Evolutionary conservation across 2,329 filamentous ascomycete species (phyloP), one percentile per base, ranked within the genome.

Genomic region (Salinomyces thailandicus): DNA sequence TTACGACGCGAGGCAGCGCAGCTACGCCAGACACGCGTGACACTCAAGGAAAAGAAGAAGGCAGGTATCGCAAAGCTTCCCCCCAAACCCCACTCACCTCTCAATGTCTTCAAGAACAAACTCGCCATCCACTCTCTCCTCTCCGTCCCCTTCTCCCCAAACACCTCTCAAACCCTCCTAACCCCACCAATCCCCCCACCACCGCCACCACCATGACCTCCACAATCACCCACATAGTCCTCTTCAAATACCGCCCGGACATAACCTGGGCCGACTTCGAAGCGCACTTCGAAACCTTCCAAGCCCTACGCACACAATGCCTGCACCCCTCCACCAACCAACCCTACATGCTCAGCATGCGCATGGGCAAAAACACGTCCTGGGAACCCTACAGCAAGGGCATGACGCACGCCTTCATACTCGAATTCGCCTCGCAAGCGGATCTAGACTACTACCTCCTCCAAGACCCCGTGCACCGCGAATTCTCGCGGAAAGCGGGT

Each of bases 401-500:
- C 36, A 50, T 60, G 43, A 59, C 58, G 8, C 57, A 61, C 36
- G 56, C 43, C 9, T 59, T 59, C 30, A 42, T 59, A 1, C 49
- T 60, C 1, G 54, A 60, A 28, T 59, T 61, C 34, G 54, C 45
- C 7, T 48, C 40, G 4, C 53, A 59, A 31, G 54, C 48, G 5
- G 55, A 60, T 37, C 43, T 59, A 12, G 51, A 60, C 30, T 57
- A 56, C 36, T 60, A 59, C 32, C 43, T 60, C 5, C 48, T 50
- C 0, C 19, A 50, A 7, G 57, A 60, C 20, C 38, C 45, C 0
- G 49, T 60, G n/a, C 57, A 60, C 38, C 26, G 46, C 2, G 49
- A 49, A 24, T 58, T 60, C 37, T 51, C 48, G 1, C 44, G 44
- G 8, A 39, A 43, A 3, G 57, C 55, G 8, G 46, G 41, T 18